phyloP scores from a whole-genome alignment of 2,329 filamentous ascomycete species.

The Alternaria conjuncta region DNA sequence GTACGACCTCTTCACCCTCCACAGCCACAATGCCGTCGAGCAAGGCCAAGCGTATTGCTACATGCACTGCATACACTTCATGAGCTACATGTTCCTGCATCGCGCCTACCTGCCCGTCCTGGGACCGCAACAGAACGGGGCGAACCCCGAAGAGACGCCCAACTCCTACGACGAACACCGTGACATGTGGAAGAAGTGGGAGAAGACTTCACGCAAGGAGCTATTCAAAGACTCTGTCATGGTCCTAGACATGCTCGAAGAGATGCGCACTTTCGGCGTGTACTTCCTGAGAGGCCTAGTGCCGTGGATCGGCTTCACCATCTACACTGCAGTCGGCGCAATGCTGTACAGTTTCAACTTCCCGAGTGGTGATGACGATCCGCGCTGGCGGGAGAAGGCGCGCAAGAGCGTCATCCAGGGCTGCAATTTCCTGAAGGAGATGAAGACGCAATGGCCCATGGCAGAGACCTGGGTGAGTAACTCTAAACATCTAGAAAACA shows the following conservation, averaged over 20 bases:
- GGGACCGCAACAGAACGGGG: constrained; percentile 39
- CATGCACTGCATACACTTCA: constrained; percentile 52
- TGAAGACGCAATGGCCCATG: constrained; percentile 52
- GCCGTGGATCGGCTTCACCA: constrained; percentile 52
- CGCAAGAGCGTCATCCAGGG: constrained; percentile 45
- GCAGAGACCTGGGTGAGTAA: constrained; percentile 47
- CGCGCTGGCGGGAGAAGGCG: constrained; percentile 40
- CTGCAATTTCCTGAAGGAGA: constrained; percentile 48
- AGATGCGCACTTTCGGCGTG: constrained; percentile 50
- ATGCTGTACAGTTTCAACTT: constrained; percentile 51
- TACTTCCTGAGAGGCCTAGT: constrained; percentile 50
- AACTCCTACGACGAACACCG: constrained; percentile 41
- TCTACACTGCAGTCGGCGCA: constrained; percentile 50
- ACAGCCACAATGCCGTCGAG: constrained; percentile 51
- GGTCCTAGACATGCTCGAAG: constrained; percentile 51
- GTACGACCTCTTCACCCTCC: constrained; percentile 48
- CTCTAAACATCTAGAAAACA: rapidly evolving
- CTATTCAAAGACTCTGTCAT: constrained; percentile 46
- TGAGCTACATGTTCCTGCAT: constrained; percentile 52
- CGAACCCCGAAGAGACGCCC: constrained; percentile 37
- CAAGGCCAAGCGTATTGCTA: constrained; percentile 52
- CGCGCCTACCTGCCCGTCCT: constrained; percentile 50
- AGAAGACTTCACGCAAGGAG: constrained; percentile 44
- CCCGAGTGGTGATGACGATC: constrained; percentile 45
- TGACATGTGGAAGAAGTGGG: constrained; percentile 48